These are phyloP conservation scores for Primulina huaijiensis DNA, from an alignment of 257 asterid genomes.

Conservation along the genomic window DNA sequence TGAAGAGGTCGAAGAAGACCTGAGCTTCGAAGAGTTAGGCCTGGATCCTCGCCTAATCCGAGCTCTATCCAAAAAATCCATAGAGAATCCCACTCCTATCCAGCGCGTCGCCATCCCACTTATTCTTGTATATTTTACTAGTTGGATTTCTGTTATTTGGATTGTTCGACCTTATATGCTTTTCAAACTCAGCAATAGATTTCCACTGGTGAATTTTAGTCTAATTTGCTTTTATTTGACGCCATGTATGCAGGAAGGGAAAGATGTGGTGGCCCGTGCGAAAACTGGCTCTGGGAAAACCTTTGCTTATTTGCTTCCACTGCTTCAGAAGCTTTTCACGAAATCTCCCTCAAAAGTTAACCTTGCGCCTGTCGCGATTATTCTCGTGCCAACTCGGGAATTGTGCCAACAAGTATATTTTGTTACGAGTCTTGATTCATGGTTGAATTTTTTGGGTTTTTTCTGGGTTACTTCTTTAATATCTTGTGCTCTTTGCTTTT, in stretches of 20 bases:
- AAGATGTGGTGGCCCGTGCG: conserved; percentile 94
- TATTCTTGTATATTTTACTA: conserved; percentile 43
- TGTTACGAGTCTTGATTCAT: not conserved
- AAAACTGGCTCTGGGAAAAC: conserved; percentile 99
- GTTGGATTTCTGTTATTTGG: not conserved
- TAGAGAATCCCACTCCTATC: conserved; percentile 78
- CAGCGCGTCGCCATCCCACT: conserved; percentile 82
- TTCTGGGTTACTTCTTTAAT: not conserved
- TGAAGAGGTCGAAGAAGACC: conserved; percentile 43
- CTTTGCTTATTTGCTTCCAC: conserved; percentile 78
- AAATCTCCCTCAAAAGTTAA: conserved; percentile 45
- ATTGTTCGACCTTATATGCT: not conserved
- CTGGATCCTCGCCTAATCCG: conserved; percentile 79
- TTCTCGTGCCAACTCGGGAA: conserved; percentile 92
- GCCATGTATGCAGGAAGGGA: conserved; percentile 60
- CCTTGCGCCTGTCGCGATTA: conserved; percentile 60
- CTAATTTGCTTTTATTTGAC: conserved; percentile 1
- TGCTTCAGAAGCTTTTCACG: conserved; percentile 83
- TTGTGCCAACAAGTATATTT: conserved; percentile 72
- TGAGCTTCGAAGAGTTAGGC: conserved; percentile 72
- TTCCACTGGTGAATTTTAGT: not conserved
- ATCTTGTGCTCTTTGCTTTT: conserved; percentile 4
- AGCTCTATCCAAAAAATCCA: conserved; percentile 63
- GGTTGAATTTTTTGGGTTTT: not conserved
- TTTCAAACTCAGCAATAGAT: not conserved